A percentile compares a stretch with the other conserved stretches of the same genome.
Evolutionary conservation across 441 rosid genomes (phyloP).

Genomic region (Populus hybrid): DNA sequence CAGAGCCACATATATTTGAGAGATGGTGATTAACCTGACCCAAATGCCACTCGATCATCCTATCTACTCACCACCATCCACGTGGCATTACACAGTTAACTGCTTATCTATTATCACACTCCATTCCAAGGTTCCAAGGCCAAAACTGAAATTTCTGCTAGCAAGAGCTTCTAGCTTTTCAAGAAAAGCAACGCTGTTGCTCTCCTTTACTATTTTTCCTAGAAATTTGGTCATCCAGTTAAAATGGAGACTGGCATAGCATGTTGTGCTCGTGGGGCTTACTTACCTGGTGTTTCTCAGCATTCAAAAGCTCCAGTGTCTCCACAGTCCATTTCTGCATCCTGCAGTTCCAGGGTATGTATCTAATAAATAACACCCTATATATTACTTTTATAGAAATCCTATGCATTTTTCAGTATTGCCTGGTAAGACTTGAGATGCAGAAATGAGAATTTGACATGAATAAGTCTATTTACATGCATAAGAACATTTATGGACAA

Average conservation of each 20-base stretch:
- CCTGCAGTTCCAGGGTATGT: constrained; percentile 67
- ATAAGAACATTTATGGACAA: background rate
- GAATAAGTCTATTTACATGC: background rate
- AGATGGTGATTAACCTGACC: constrained; percentile 39
- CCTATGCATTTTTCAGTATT: background rate
- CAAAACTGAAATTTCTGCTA: constrained; percentile 10
- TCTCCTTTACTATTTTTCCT: constrained; percentile 5
- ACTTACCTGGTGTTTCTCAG: constrained; percentile 65
- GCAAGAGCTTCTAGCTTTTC: constrained; percentile 5
- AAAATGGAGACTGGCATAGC: constrained; percentile 75
- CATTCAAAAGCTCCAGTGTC: constrained; percentile 59
- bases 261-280: constrained; percentile 61
- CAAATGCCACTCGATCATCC: constrained; percentile 23
- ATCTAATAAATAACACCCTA: background rate
- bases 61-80: constrained; percentile 42
- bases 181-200: background rate
- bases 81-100: constrained; percentile 60
- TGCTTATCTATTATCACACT: constrained; percentile 45
- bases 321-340: constrained; percentile 47
- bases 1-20: constrained; percentile 57
- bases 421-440: background rate
- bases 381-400: background rate
- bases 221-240: constrained; percentile 5
- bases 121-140: constrained; percentile 20
- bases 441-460: background rate